Evolutionary conservation across 2,329 filamentous ascomycete genomes (phyloP), one percentile per base, ranked within the genome.

Genomic region (Cladosporium velox): DNA sequence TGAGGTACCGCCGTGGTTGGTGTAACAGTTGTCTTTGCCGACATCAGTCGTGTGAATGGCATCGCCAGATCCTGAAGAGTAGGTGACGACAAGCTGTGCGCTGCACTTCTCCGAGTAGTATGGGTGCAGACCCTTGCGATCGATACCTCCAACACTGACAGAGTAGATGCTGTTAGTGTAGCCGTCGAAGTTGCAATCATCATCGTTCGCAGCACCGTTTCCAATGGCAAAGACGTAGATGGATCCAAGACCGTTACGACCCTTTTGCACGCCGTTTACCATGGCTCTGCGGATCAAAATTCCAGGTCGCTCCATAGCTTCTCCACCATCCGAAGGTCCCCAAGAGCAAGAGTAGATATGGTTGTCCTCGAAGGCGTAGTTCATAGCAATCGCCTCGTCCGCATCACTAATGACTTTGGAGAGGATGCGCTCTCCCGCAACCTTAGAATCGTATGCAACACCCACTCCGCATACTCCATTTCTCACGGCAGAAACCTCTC

Each of bases 141-240:
- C 93, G 68, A 99, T 90, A 38, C 94, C 94, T 44, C 95, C 95
- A 21, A 99, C 93, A 0, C 93, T 97, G 72, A 99, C 95, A 77
- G 93, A 97, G 84, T 98, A 99, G 73, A 99, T 99, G 76, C 93
- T 97, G 82, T 99, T 99, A 67, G 95, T 99, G 80, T 99, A 99
- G 47, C 95, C 95, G 76, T 99, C 95, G 77, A 99, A 99, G 78
- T 99, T 99, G 85, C 95, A 99, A 79, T 99, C 98, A 78, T 99
- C 95, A 57, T 91, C 93, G 70, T 83, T 87, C 3, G 84, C 83
- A 11, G 94, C 96, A 66, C 95, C 95, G 75, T 99, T 99, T 67
- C 95, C 95, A 70, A 94, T 93, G 52, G 95, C 95, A 78, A 99
- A 99, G 64, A 99, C 95, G 74, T 93, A 99, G 70, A 99, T 91